These are phyloP conservation scores for Trifolium fragiferum DNA, from an alignment of 306 rosid species.

Conservation along the genomic window DNA sequence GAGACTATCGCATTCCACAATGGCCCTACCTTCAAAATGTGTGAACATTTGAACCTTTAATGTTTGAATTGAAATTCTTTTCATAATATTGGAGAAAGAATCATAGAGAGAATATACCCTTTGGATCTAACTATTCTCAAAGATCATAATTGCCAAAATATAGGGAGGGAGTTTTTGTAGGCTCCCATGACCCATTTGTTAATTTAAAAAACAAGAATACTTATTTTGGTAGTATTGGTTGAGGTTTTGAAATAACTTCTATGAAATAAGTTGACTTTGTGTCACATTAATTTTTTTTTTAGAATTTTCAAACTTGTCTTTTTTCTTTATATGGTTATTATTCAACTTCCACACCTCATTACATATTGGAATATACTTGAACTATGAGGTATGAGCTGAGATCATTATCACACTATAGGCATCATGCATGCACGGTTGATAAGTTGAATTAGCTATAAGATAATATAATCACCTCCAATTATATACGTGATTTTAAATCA, in stretches of 20 bases:
- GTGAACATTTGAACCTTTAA: too few relatives aligned
- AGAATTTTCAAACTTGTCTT: background rate
- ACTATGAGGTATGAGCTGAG: background rate
- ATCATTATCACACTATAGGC: background rate
- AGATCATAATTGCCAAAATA: too few relatives aligned
- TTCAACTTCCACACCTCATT: background rate
- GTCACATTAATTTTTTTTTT: background rate
- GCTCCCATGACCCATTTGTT: too few relatives aligned
- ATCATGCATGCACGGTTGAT: slow-evolving; percentile 27
- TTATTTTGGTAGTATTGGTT: slow-evolving; percentile 11
- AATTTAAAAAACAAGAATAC: too few relatives aligned
- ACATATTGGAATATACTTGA: background rate
- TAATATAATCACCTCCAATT: slow-evolving; percentile 5
- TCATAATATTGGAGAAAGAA: too few relatives aligned
- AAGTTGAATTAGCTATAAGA: slow-evolving; percentile 15
- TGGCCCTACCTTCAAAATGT: too few relatives aligned
- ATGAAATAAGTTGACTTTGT: slow-evolving; percentile 26
- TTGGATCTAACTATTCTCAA: too few relatives aligned
- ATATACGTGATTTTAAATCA: slow-evolving; percentile 4
- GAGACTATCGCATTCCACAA: too few relatives aligned
- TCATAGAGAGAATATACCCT: too few relatives aligned
- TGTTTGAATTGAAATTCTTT: too few relatives aligned
- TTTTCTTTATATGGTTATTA: background rate
- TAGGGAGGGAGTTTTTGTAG: too few relatives aligned
- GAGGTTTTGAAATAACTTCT: background rate